phyloP scores from a whole-genome alignment of 805 yeast species.

The Teunomyces lycoperdinae region DNA sequence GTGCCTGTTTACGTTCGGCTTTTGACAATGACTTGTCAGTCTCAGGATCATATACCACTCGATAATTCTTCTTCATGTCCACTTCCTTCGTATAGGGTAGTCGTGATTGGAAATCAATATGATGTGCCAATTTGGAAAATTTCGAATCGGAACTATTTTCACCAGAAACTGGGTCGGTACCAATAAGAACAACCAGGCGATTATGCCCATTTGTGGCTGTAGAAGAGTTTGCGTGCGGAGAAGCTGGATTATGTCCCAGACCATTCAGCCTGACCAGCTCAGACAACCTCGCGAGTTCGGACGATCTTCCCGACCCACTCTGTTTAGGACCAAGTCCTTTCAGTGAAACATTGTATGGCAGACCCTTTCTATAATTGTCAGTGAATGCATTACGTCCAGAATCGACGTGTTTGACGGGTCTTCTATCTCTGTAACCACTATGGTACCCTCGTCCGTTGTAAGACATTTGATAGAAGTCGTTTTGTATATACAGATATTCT shows the following conservation, averaged over 20 bases:
- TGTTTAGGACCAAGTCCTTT: background rate
- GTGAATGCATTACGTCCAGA: background rate
- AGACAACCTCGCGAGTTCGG: background rate
- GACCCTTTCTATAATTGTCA: background rate
- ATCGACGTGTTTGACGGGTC: conserved; percentile 1
- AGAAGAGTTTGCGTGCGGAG: background rate
- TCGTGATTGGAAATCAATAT: conserved; percentile 15
- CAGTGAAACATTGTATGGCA: background rate
- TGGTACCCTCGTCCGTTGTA: conserved; percentile 3
- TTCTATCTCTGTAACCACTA: conserved; percentile 1
- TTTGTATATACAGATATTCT: background rate
- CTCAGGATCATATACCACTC: conserved; percentile 51
- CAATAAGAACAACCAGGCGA: conserved; percentile 8
- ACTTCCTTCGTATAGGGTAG: conserved; percentile 9
- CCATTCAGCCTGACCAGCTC: background rate
- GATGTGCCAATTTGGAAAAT: conserved; percentile 30
- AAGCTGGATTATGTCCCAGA: background rate
- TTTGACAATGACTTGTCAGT: conserved; percentile 33
- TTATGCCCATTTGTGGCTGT: background rate
- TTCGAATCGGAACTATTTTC: conserved; percentile 28
- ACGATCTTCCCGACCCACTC: too few species aligned
- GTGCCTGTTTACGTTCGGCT: conserved; percentile 27
- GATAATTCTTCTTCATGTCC: conserved; percentile 31
- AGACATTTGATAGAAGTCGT: background rate
- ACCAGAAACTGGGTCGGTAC: conserved; percentile 34